These are phyloP conservation scores for Westerdykella aurantiaca DNA, from an alignment of 2,329 filamentous ascomycete species.

Conservation along the genomic window DNA sequence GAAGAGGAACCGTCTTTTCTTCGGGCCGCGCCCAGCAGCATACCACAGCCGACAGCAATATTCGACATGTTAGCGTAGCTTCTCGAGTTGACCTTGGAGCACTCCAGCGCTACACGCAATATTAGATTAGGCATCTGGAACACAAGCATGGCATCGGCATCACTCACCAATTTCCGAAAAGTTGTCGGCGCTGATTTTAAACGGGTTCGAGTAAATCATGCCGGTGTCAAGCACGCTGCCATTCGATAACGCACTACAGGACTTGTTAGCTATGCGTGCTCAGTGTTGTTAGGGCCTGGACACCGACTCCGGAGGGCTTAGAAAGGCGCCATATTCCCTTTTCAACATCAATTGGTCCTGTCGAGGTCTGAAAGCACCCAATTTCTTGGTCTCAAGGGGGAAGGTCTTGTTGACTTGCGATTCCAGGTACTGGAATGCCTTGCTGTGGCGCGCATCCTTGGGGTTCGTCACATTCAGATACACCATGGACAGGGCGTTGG, in stretches of 20 bases:
- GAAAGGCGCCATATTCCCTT: slow-evolving; percentile 1
- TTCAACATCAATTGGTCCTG: slow-evolving; percentile 6
- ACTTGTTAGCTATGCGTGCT: too few species aligned
- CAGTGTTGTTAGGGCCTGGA: not conserved
- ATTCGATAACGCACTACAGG: too few species aligned
- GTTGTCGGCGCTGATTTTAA: slow-evolving; percentile 4
- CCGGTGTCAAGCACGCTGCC: not conserved
- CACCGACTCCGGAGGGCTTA: slow-evolving; percentile 10
- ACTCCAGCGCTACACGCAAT: slow-evolving; percentile 26
- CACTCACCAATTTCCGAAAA: slow-evolving; percentile 6
- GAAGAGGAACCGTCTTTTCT: slow-evolving; percentile 31
- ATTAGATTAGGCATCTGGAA: not conserved
- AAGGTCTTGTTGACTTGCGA: slow-evolving; percentile 15
- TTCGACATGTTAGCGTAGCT: slow-evolving; percentile 41
- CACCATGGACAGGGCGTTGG: slow-evolving; percentile 39
- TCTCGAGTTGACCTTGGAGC: slow-evolving; percentile 6
- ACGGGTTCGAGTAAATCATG: slow-evolving; percentile 24
- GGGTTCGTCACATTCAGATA: slow-evolving; percentile 39
- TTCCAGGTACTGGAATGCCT: slow-evolving; percentile 34
- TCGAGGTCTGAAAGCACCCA: slow-evolving; percentile 1
- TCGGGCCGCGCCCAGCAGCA: slow-evolving; percentile 39
- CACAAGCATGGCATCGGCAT: not conserved
- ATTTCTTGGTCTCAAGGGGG: not conserved
- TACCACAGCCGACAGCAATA: slow-evolving; percentile 38
- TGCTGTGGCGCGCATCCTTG: slow-evolving; percentile 3